Base-by-base conservation (phyloP, 2,329 filamentous ascomycete genomes). In the Onygenales sp. region DNA sequence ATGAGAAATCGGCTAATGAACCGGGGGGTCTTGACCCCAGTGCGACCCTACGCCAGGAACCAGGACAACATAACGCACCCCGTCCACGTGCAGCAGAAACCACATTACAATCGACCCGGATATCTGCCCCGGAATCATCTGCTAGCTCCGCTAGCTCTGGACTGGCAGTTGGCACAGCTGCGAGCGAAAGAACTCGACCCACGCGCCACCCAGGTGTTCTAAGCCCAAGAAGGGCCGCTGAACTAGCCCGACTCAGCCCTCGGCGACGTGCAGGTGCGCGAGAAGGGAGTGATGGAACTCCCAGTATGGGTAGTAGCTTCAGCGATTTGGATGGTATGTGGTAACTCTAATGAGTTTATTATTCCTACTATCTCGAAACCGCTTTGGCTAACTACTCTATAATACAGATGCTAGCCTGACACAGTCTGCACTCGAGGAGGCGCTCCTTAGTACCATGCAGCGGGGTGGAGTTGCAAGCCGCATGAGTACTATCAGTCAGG, bases 271-370 rank as follows among this genome's bases (percentile, higher is more conserved):
- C 57, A 21, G 56, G 62, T 42, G 66, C 67, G 2, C 67, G 67
- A 42, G 73, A 75, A 31, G 70, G 73, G 10, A 81, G 77, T 53
- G 78, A 81, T 55, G 78, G 77, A 10, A 79, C 77, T 8, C 79
- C 79, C 2, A 82, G 79, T 57, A 83, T 83, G 78, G 82, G 82
- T 0, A 84, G 81, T 57, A 84, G 80, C 53, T 85, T 84, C 60
- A 83, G 80, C 58, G 82, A 85, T 64, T 69, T 85, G 37, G 82
- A 85, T 63, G 80, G 80, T 79, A 67, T 54, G 6, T 33, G 21
- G 21, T 27, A 27, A 27, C 21, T 27, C 21, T 27, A 27, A 27
- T 27, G 21, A 27, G 21, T 27, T 27, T 27, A 27, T 27, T 27
- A 27, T 27, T 27, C 21, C 21, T 27, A 27, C 21, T 27, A 27